Evolutionary conservation across 768 basidiomycete genomes (phyloP), one percentile per base, ranked within the genome.

Genomic region (Collybiopsis luxurians): DNA sequence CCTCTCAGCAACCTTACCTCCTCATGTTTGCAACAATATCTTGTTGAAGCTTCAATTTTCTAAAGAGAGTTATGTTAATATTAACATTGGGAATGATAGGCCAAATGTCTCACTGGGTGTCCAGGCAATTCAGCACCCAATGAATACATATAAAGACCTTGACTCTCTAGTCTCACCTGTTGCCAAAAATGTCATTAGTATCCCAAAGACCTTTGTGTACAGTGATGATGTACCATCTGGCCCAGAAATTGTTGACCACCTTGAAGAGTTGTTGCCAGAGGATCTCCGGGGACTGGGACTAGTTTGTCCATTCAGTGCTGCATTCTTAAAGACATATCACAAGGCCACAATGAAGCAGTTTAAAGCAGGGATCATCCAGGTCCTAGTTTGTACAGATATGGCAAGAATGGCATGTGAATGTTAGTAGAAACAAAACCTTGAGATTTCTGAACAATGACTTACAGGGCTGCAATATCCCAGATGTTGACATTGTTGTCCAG

Each of bases 71-170:
- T 52, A 44, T 36, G 26, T 30, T 1, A 48, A 52, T 26, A 52
- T 57, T 17, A 51, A 64, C 49, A 13, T 55, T 10, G 57, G 61
- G 3, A 66, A 66, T 48, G 57, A 65, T 31, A 61, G 66, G 2
- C 31, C 62, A 1, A 66, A 66, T 54, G 63, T 66, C 31, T 63
- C 65, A 7, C 24, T 66, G 6, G 55, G 64, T 13, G 61, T 64
- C 2, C 63, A 63, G 2, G 53, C 21, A 30, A 64, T 60, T 23
- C 50, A 60, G 15, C 47, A 64, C 40, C 47, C 61, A 9, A 56
- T 58, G 27, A 61, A 61, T 30, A 42, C 61, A 4, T 64, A 44
- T 40, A 36, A 34, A 12, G 65, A 66, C 53, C 63, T 66, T 43
- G 59, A 64, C 39, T 66, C 64, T 45, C 27, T 66, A 10, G 27